phyloP scores from a whole-genome alignment of 768 basidiomycete species.

The Tylopilus rubrobrunneus region DNA sequence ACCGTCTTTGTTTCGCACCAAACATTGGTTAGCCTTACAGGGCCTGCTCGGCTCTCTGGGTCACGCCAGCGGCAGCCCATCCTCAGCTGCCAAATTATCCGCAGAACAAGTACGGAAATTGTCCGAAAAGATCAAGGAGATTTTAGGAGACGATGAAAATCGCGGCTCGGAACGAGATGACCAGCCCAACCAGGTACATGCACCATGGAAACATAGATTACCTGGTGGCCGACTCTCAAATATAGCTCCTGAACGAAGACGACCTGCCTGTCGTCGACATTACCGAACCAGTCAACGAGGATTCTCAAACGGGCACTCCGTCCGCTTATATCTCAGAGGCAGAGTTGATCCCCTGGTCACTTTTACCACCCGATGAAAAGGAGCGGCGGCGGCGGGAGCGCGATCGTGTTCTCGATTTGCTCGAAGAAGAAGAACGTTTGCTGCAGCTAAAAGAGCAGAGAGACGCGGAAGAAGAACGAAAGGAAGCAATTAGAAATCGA shows the following conservation, averaged over 20 bases:
- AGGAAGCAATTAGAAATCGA: conserved; percentile 48
- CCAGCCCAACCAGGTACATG: conserved; percentile 62
- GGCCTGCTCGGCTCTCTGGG: conserved; percentile 37
- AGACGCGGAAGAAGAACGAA: conserved; percentile 38
- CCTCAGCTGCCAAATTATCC: conserved; percentile 30
- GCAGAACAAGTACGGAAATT: conserved; percentile 50
- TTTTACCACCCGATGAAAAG: conserved; percentile 43
- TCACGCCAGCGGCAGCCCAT: conserved; percentile 8
- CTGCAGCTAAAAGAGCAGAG: conserved; percentile 41
- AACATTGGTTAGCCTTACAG: conserved; percentile 34
- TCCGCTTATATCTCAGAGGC: conserved; percentile 34
- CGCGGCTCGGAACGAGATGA: conserved; percentile 37
- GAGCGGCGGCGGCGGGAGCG: conserved; percentile 55
- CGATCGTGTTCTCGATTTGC: conserved; percentile 58
- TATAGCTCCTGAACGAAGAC: conserved; percentile 69
- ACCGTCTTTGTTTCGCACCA: conserved; percentile 7
- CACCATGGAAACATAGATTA: conserved; percentile 10
- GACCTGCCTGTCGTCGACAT: conserved; percentile 79
- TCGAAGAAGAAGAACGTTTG: conserved; percentile 66
- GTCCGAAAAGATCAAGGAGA: conserved; percentile 55
- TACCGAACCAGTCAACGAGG: conserved; percentile 47
- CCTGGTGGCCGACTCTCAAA: conserved; percentile 19
- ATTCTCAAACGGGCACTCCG: conserved; percentile 16
- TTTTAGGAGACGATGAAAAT: conserved; percentile 44
- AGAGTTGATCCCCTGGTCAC: conserved; percentile 43